A percentile compares a stretch with the other conserved stretches of the same genome.
Evolutionary conservation across 176 grass and related monocot species (phyloP).

Genomic region (Phragmites australis): DNA sequence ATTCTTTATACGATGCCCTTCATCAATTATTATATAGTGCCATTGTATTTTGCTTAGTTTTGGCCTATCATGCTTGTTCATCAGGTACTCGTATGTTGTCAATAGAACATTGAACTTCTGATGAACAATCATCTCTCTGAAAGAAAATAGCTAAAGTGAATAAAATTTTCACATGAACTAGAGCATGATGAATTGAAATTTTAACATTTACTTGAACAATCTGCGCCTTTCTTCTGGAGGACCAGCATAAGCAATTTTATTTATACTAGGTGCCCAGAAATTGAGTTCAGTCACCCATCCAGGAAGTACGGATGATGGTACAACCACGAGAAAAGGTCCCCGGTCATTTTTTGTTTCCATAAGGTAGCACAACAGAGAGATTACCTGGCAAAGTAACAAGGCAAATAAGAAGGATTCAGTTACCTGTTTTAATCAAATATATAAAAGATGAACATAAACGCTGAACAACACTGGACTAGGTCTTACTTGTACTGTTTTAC

Average conservation of each 20-base stretch:
- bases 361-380: constrained; percentile 93
- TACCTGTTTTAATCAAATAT: background rate
- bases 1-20: constrained; percentile 99
- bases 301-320: constrained; percentile 94
- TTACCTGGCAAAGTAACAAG: constrained; percentile 65
- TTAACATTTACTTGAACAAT: constrained; percentile 82
- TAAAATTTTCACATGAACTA: constrained; percentile 21
- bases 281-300: constrained; percentile 91
- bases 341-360: constrained; percentile 99
- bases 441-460: constrained; percentile 16
- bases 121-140: constrained; percentile 97
- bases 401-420: constrained; percentile 19
- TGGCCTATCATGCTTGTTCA: constrained; percentile 99
- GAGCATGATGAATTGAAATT: constrained; percentile 16
- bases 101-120: constrained; percentile 99
- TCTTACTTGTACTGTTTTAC: constrained; percentile 98
- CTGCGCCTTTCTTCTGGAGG: constrained; percentile 97
- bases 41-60: constrained; percentile 99
- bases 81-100: constrained; percentile 97
- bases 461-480: constrained; percentile 30
- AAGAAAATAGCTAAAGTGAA: constrained; percentile 47
- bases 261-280: constrained; percentile 96
- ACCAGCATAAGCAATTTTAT: constrained; percentile 95
- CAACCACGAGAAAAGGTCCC: constrained; percentile 95
- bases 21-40: constrained; percentile 99